Conservation (phyloP, 1,284 basidiomycete genomes). For the Flammula alnicola region DNA sequence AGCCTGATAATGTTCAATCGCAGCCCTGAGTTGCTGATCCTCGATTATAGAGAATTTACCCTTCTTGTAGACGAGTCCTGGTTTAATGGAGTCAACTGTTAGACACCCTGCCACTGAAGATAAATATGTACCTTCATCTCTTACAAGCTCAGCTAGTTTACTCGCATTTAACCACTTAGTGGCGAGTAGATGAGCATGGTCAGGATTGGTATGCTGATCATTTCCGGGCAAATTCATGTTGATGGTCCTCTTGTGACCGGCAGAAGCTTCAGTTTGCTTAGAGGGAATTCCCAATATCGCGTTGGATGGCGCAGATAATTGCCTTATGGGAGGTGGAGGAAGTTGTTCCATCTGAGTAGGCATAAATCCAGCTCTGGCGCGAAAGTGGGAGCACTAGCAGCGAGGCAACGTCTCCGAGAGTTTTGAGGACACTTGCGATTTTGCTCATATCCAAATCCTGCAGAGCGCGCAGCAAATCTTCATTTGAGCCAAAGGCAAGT, state of each 20-base stretch:
- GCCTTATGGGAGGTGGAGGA: conserved; percentile 31
- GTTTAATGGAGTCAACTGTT: not conserved
- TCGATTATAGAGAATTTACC: conserved; percentile 83
- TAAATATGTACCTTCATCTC: conserved; percentile 57
- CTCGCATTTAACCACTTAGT: conserved; percentile 76
- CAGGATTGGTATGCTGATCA: conserved; percentile 36
- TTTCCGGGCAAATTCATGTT: conserved; percentile 33
- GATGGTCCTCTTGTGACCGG: conserved; percentile 27
- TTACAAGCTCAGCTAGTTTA: conserved; percentile 69
- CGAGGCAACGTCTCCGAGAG: conserved; percentile 60
- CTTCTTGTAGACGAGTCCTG: conserved; percentile 82
- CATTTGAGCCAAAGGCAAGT: conserved; percentile 63
- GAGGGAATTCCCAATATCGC: conserved; percentile 30
- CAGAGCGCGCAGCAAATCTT: conserved; percentile 71
- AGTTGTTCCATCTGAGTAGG: conserved; percentile 33
- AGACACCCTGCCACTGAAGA: not conserved
- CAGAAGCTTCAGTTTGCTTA: conserved; percentile 22
- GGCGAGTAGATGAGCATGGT: conserved; percentile 57
- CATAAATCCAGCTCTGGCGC: conserved; percentile 36
- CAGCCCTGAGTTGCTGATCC: conserved; percentile 62
- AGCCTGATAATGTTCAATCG: conserved; percentile 65
- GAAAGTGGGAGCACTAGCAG: conserved; percentile 18
- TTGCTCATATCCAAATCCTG: conserved; percentile 75
- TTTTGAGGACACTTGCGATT: conserved; percentile 66
- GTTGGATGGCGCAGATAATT: conserved; percentile 33